Evolutionary conservation across 345 rosid species (phyloP).

Genomic region (Citrus maxima): DNA sequence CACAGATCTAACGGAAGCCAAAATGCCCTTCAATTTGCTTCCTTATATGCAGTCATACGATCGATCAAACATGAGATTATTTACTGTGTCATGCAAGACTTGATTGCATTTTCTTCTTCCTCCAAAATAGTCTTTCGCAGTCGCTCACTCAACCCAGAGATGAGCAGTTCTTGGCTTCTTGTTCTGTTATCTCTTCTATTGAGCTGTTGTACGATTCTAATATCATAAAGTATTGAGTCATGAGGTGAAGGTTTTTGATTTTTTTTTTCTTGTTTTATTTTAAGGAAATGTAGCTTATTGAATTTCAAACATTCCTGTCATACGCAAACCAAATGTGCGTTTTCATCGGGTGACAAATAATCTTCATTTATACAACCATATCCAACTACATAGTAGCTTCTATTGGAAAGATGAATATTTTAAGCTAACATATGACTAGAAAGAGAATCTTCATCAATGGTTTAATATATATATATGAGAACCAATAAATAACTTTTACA

Average conservation of each 20-base stretch:
- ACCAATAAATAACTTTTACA: neutral
- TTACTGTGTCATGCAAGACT: constrained; percentile 34
- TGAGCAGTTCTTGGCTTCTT: too few relatives aligned
- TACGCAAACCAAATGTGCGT: neutral
- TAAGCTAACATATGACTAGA: too few relatives aligned
- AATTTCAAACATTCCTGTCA: too few relatives aligned
- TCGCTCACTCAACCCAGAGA: neutral
- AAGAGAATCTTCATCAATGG: neutral
- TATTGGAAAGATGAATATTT: too few relatives aligned
- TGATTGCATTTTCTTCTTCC: neutral
- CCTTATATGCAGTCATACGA: constrained; percentile 64
- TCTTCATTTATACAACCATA: neutral
- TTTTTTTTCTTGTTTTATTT: neutral
- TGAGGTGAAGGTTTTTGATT: neutral
- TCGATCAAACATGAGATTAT: constrained; percentile 48
- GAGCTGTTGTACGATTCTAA: neutral
- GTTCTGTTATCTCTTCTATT: neutral
- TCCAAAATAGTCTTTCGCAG: too few relatives aligned
- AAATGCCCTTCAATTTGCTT: constrained; percentile 49
- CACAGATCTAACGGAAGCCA: constrained; percentile 43
- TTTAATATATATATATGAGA: neutral
- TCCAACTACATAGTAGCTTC: too few relatives aligned
- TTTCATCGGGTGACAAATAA: neutral
- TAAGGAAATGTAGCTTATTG: neutral
- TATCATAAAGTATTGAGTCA: neutral